Evolutionary conservation across 2,329 filamentous ascomycete genomes (phyloP), one percentile per base, ranked within the genome.

Genomic region (Colletotrichum lini): DNA sequence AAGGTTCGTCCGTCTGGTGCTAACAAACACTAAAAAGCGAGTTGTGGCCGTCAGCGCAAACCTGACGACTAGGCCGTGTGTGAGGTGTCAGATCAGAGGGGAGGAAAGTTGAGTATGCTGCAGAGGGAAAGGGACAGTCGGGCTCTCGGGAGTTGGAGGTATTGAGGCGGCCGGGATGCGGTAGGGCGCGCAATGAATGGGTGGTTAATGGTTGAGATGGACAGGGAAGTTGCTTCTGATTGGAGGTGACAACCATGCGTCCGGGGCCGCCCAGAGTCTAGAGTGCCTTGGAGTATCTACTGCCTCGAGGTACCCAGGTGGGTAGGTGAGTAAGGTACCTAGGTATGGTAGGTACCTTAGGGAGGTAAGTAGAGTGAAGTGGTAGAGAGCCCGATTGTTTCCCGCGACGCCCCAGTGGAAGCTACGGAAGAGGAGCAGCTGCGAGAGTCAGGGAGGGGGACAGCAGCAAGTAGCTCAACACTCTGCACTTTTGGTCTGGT

Each of bases 1-100:
- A 69, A 63, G 47, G 65, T 59, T 69, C 58, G 65, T 59, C 58
- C 47, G 65, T 64, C 53, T 66, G 59, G 52, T 69, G 69, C 69
- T 72, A 72, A 54, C 65, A 30, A 54, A 63, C 65, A 45, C 69
- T 72, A 64, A 62, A 63, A 59, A 42, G 50, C 53, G 65, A 61
- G 54, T 59, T 72, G 58, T 72, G 65, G 65, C 59, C 47, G 69
- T 72, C 69, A 64, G 65, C 69, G 69, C 65, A 72, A 58, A 68
- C 30, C 35, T 69, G 53, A 58, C 65, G 65, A 69, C 42, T 57
- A 42, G 53, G 16, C 38, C 50, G 47, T 35, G 53, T 66, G 59
- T 42, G 59, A 64, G 58, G 45, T 35, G 35, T 38, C 35, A 10
- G 35, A 38, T 38, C 35, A 38, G 35, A 38, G 35, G 12, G n/a